Percentiles rank a stretch among this genome's conserved stretches.
phyloP scores from a whole-genome alignment of 495 filamentous ascomycete genomes.

The Daldinia bambusicola region DNA sequence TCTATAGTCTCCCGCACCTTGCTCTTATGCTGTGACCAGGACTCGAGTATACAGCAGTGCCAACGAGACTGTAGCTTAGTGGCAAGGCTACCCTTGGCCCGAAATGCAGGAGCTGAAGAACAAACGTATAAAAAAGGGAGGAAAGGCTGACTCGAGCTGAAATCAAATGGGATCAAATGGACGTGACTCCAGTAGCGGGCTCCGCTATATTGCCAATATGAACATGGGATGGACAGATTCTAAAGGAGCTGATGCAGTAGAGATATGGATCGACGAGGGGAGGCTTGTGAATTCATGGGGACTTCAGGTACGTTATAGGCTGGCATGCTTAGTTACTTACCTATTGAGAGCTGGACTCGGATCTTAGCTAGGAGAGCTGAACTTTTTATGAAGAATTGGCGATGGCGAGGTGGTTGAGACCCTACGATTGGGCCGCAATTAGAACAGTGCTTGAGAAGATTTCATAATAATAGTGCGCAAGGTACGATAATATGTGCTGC shows the following conservation, averaged over 20 bases:
- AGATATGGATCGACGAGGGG: constrained; percentile 34
- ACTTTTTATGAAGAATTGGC: constrained; percentile 7
- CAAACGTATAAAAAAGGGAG: constrained; percentile 18
- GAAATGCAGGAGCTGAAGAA: constrained; percentile 16
- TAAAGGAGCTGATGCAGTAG: constrained; percentile 25
- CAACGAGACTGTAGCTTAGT: constrained; percentile 16
- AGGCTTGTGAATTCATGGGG: constrained; percentile 27
- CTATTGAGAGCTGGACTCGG: constrained; percentile 21
- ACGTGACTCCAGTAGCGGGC: constrained; percentile 29
- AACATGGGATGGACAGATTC: constrained; percentile 38
- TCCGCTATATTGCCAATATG: constrained; percentile 45
- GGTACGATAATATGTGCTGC: constrained; percentile 25
- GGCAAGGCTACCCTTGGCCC: constrained; percentile 17
- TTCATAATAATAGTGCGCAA: constrained; percentile 25
- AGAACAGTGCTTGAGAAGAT: constrained; percentile 13
- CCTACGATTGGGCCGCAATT: constrained; percentile 40
- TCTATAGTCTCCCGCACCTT: constrained; percentile 10
- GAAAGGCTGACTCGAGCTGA: constrained; percentile 35
- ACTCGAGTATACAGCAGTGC: constrained; percentile 1
- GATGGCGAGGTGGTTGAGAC: constrained; percentile 6
- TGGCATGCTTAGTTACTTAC: constrained; percentile 32
- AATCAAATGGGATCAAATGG: constrained; percentile 32
- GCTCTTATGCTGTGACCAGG: constrained; percentile 8
- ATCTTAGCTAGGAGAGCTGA: constrained; percentile 13
- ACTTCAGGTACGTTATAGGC: constrained; percentile 33